Base-by-base conservation (phyloP, 441 rosid species). In the Corymbia calophylla region DNA sequence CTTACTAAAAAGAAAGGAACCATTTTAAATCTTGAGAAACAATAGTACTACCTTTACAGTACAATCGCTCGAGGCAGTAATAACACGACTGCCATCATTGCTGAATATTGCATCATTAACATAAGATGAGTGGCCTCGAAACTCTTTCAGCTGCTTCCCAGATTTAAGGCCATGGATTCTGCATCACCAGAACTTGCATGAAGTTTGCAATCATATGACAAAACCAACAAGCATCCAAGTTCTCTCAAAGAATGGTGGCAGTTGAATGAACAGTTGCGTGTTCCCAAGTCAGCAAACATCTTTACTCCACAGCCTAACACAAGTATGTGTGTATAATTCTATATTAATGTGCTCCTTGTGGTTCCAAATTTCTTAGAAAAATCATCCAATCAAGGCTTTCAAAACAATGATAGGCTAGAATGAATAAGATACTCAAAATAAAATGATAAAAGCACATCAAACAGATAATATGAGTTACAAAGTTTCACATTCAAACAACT, bases 41-140 rank as follows among this genome's bases (percentile, higher is more conserved):
- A 89, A 87, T 25, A 82, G 54, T 56, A 58, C 66, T 91, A 94
- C 99, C 95, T 96, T 98, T 89, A 97, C 99, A 64, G 98, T 97
- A 90, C 96, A 94, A 94, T 98, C 97, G 93, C 99, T 97, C 49
- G 99, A 97, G 89, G 99, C 99, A 86, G 99, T 97, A 92, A 98
- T 94, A 86, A 96, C 90, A 91, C 97, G 99, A 89, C 93, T 93
- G 90, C 99, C 99, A 93, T 98, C 99, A 92, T 92, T 95, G 48
- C 98, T 97, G 92, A 95, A 98, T 93, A 97, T 96, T 89, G 98
- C 99, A 88, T 96, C 94, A 93, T 97, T 97, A 47, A 97, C 99
- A 90, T 94, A 97, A 35, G 96, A 95, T 88, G 95, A 54, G 87
- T 97, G 99, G 73, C 99, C 98, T 35, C 98, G 97, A 53, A 97